phyloP scores from a whole-genome alignment of 441 rosid species.

The Macaranga tanarius region DNA sequence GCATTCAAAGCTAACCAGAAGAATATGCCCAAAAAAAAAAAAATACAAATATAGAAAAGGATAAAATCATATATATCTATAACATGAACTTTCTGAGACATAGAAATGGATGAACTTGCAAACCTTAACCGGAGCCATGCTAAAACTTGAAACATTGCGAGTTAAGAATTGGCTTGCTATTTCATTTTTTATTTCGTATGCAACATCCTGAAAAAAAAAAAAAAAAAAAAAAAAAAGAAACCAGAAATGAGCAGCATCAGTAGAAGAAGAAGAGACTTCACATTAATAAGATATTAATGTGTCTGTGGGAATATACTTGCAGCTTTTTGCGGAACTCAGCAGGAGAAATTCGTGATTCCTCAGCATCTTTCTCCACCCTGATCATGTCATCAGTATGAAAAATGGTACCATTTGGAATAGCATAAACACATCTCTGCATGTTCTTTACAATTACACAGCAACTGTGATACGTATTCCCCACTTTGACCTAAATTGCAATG shows the following conservation, averaged over 20 bases:
- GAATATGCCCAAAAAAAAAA: slow-evolving; percentile 12
- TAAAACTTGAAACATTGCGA: slow-evolving; percentile 78
- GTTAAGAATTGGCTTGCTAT: slow-evolving; percentile 58
- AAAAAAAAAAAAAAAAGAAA: slow-evolving; percentile 6
- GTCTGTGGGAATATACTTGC: slow-evolving; percentile 42
- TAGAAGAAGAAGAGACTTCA: background rate
- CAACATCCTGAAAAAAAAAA: slow-evolving; percentile 56
- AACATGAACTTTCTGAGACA: slow-evolving; percentile 12
- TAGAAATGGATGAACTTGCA: slow-evolving; percentile 27
- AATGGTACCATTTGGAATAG: slow-evolving; percentile 65
- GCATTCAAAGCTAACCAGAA: slow-evolving; percentile 20
- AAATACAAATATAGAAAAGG: background rate
- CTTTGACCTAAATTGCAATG: slow-evolving; percentile 66
- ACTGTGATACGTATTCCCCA: slow-evolving; percentile 68
- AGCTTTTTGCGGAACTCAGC: slow-evolving; percentile 60
- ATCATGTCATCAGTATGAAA: slow-evolving; percentile 61
- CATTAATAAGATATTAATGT: background rate
- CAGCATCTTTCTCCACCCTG: slow-evolving; percentile 70
- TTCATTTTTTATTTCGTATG: slow-evolving; percentile 72
- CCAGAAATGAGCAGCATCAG: background rate
- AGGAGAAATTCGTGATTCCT: slow-evolving; percentile 60
- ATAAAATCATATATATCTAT: background rate
- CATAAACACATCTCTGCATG: slow-evolving; percentile 86
- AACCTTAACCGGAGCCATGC: slow-evolving; percentile 91
- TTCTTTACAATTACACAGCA: slow-evolving; percentile 85